A percentile compares a stretch with the other conserved stretches of the same genome.
These are phyloP conservation scores for Paraglomus brasilianum DNA, from an alignment of 192 early-diverging fungal species.

Conservation along the genomic window DNA sequence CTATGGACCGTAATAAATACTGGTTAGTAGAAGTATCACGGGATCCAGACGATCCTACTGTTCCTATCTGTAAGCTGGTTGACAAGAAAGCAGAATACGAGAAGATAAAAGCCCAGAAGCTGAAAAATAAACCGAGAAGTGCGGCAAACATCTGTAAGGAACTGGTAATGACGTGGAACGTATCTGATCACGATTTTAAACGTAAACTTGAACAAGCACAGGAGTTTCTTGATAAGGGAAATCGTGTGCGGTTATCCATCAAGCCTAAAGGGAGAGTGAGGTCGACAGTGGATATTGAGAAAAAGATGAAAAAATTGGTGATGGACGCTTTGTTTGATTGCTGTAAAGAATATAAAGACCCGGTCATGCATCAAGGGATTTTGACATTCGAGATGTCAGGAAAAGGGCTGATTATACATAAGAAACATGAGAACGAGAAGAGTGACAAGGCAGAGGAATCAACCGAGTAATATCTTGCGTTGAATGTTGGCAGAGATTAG, in stretches of 20 bases:
- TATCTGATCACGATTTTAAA: constrained; percentile 47
- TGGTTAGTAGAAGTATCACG: constrained; percentile 49
- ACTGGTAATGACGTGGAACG: constrained; percentile 52
- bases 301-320: no score
- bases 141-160: constrained; percentile 46
- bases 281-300: no score
- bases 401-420: no score
- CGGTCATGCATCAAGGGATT: no score
- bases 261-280: not conserved
- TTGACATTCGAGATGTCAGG: no score
- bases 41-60: constrained; percentile 32
- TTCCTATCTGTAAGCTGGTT: constrained; percentile 53
- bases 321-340: no score
- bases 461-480: no score
- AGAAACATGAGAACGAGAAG: no score
- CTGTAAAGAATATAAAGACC: no score
- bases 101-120: constrained; percentile 48
- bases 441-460: no score
- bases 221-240: constrained; percentile 53
- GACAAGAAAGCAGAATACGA: constrained; percentile 52
- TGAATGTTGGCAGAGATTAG: no score
- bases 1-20: constrained; percentile 45
- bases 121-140: constrained; percentile 41
- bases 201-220: constrained; percentile 49
- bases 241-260: constrained; percentile 49